Conservation (phyloP, 2,329 filamentous ascomycete species). For the Mycosphaerella sp. region DNA sequence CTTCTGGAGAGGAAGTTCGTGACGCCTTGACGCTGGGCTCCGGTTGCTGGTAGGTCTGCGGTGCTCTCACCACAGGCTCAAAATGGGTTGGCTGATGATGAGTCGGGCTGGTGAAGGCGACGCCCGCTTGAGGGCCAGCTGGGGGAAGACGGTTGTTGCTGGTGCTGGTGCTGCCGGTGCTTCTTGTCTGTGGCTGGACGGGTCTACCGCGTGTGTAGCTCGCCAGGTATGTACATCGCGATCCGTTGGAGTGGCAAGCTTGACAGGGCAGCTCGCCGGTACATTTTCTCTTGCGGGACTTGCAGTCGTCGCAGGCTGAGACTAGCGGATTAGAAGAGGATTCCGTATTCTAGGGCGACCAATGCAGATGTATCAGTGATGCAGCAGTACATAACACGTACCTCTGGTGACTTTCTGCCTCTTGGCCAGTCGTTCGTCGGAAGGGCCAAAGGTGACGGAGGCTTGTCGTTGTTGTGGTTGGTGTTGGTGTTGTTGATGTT, state of each 20-base stretch:
- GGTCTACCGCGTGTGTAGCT: constrained; percentile 41
- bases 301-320: constrained; percentile 32
- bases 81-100: not conserved
- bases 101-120: not conserved
- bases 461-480: not conserved
- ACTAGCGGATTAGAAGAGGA: constrained; percentile 3
- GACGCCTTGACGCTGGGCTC: constrained; percentile 11
- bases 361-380: too few relatives aligned
- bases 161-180: too few relatives aligned
- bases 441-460: not conserved
- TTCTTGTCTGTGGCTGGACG: constrained; percentile 15
- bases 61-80: not conserved
- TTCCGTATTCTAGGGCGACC: not conserved
- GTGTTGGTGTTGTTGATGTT: not conserved
- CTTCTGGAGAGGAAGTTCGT: constrained; percentile 18
- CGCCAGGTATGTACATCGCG: constrained; percentile 45
- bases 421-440: constrained; percentile 10
- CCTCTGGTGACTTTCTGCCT: constrained; percentile 26
- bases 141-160: not conserved
- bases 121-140: not conserved
- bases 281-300: constrained; percentile 38
- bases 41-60: not conserved
- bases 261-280: constrained; percentile 38
- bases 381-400: not conserved
- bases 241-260: constrained; percentile 31